A percentile compares a stretch with the other conserved stretches of the same genome.
Conservation (phyloP, 1,284 basidiomycete species). For the Exsudoporus floridanus region DNA sequence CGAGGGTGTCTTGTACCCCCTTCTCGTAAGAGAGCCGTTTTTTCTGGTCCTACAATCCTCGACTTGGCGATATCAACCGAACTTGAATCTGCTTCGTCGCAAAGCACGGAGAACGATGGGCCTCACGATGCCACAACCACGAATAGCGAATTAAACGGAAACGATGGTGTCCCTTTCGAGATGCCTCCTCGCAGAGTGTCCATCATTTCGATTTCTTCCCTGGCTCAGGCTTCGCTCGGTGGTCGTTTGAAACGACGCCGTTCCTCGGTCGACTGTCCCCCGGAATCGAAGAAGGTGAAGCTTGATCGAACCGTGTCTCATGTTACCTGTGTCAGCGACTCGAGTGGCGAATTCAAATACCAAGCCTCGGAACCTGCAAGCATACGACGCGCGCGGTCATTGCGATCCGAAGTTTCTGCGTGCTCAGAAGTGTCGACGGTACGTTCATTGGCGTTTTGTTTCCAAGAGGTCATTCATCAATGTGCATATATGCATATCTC, state of each 20-base stretch:
- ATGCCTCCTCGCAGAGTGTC: neutral
- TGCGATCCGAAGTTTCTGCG: conserved; percentile 23
- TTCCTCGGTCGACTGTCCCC: conserved; percentile 1
- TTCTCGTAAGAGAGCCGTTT: neutral
- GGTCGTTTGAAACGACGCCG: conserved; percentile 20
- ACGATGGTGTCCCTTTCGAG: neutral
- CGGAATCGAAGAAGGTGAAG: conserved; percentile 22
- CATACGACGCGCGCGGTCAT: conserved; percentile 30
- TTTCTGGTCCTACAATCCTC: neutral
- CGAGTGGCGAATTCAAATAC: conserved; percentile 12
- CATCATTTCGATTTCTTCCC: neutral
- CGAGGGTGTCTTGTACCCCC: neutral
- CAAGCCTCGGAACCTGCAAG: conserved; percentile 28
- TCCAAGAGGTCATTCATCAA: neutral
- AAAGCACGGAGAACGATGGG: neutral
- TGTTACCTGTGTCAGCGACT: neutral
- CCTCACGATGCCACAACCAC: neutral
- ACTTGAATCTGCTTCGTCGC: neutral
- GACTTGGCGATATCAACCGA: neutral
- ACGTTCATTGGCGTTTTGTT: neutral
- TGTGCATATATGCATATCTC: conserved; percentile 6
- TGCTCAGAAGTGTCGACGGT: conserved; percentile 14
- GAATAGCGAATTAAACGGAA: neutral
- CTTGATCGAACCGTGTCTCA: conserved; percentile 8
- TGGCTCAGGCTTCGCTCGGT: neutral